A percentile compares a stretch with the other conserved stretches of the same genome.
Conservation (phyloP, 345 rosid species). For the Gossypium bickii region DNA sequence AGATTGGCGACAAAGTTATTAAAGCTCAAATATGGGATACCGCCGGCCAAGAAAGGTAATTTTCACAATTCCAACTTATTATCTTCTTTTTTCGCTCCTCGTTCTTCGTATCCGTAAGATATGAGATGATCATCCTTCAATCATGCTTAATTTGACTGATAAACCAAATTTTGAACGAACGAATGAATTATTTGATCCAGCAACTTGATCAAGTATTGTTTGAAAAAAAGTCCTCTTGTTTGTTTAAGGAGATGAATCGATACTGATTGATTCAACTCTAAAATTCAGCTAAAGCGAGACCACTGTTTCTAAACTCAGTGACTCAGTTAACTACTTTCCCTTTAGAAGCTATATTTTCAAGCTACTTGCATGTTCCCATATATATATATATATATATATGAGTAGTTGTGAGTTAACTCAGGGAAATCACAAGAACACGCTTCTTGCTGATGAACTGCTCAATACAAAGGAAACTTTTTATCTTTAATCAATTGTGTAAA, state of each 20-base stretch:
- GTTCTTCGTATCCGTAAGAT: background rate
- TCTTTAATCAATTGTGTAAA: background rate
- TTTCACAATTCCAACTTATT: too few species aligned
- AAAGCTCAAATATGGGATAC: constrained; percentile 94
- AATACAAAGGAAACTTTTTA: background rate
- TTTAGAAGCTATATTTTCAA: background rate
- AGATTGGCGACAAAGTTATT: constrained; percentile 61
- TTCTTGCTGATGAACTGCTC: background rate
- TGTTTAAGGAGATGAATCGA: background rate
- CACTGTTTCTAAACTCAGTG: background rate
- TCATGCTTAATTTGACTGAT: background rate
- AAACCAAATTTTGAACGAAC: background rate
- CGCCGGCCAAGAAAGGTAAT: constrained; percentile 86
- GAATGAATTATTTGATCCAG: background rate
- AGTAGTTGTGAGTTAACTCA: background rate
- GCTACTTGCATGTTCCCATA: background rate
- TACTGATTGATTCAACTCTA: background rate
- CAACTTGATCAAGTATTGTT: background rate
- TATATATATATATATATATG: background rate
- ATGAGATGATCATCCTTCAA: background rate
- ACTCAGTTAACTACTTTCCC: background rate
- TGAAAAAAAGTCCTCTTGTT: background rate
- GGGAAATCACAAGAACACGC: background rate
- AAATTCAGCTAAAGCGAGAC: background rate
- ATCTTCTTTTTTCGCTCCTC: background rate